Evolutionary conservation across 1,284 basidiomycete genomes (phyloP).

Genomic region (Stygiomarasmius scandens): DNA sequence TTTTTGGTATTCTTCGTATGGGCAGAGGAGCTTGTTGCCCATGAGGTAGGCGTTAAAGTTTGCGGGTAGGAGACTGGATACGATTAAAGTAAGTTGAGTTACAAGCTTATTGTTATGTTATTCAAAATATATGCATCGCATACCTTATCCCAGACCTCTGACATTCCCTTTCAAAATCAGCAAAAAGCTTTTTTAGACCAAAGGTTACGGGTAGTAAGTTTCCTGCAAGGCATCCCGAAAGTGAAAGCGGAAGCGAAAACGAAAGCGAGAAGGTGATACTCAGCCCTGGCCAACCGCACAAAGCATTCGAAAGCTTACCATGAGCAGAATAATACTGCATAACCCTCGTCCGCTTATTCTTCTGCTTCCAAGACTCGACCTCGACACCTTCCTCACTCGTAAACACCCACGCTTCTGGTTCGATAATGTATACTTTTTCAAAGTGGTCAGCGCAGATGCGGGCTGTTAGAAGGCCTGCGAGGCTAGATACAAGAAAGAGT

Average conservation of each 20-base stretch:
- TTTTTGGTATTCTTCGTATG: not conserved
- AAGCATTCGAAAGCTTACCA: slow-evolving; percentile 14
- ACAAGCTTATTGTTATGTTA: not conserved
- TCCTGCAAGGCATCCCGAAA: slow-evolving; percentile 5
- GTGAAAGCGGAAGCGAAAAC: not conserved
- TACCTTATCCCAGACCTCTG: slow-evolving; percentile 19
- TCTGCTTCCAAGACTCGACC: slow-evolving; percentile 18
- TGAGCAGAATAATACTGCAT: slow-evolving; percentile 30
- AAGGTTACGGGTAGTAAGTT: slow-evolving; percentile 16
- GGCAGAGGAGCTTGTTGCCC: not conserved
- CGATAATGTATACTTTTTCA: slow-evolving; percentile 33
- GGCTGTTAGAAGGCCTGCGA: slow-evolving; percentile 29
- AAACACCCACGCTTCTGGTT: slow-evolving; percentile 33
- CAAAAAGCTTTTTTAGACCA: slow-evolving; percentile 27
- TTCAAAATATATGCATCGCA: not conserved
- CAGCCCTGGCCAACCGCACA: too few species aligned
- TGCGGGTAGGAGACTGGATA: slow-evolving; percentile 16
- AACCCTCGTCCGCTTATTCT: slow-evolving; percentile 24
- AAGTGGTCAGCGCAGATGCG: slow-evolving; percentile 33
- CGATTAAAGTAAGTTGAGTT: not conserved
- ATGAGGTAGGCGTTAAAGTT: not conserved
- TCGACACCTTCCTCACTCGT: slow-evolving; percentile 18
- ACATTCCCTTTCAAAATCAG: slow-evolving; percentile 26
- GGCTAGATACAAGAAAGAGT: slow-evolving; percentile 18
- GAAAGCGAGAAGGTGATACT: too few species aligned